Percentiles rank a stretch among this genome's conserved stretches.
Conservation (phyloP, 495 filamentous ascomycete species). For the Neurospora sp. region DNA sequence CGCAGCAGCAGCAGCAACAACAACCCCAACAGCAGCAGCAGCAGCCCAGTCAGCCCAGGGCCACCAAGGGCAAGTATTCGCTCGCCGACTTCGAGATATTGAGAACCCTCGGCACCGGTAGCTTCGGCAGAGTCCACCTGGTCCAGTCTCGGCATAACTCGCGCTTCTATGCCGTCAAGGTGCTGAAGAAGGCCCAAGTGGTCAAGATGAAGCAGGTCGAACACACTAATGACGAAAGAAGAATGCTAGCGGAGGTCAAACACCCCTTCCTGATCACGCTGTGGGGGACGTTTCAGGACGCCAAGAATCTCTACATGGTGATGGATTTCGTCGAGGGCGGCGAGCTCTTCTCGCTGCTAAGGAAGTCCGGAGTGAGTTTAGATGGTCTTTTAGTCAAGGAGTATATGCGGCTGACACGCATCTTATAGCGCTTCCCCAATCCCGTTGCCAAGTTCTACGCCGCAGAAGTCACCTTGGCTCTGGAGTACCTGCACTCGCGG, state of each 20-base stretch:
- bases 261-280: constrained; percentile 95
- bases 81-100: constrained; percentile 78
- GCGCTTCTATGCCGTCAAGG: constrained; percentile 95
- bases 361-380: constrained; percentile 84
- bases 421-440: constrained; percentile 85
- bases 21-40: constrained; percentile 8
- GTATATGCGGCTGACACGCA: constrained; percentile 1
- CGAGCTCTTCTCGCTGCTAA: constrained; percentile 87
- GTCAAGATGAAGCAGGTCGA: constrained; percentile 99
- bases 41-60: constrained; percentile 34
- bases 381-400: background rate
- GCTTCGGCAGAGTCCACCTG: constrained; percentile 91
- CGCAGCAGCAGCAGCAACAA: constrained; percentile 8
- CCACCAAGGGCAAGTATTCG: constrained; percentile 97
- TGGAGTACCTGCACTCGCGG: constrained; percentile 90
- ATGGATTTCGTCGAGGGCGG: constrained; percentile 99
- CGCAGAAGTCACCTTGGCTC: constrained; percentile 86
- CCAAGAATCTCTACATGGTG: constrained; percentile 96
- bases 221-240: constrained; percentile 94
- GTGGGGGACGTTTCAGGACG: constrained; percentile 97
- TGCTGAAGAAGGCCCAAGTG: constrained; percentile 95
- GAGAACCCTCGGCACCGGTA: constrained; percentile 89
- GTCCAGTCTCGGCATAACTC: constrained; percentile 96
- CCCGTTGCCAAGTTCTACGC: constrained; percentile 99
- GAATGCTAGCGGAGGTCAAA: constrained; percentile 89